phyloP scores from a whole-genome alignment of 495 filamentous ascomycete species.

The Darksidea phi region DNA sequence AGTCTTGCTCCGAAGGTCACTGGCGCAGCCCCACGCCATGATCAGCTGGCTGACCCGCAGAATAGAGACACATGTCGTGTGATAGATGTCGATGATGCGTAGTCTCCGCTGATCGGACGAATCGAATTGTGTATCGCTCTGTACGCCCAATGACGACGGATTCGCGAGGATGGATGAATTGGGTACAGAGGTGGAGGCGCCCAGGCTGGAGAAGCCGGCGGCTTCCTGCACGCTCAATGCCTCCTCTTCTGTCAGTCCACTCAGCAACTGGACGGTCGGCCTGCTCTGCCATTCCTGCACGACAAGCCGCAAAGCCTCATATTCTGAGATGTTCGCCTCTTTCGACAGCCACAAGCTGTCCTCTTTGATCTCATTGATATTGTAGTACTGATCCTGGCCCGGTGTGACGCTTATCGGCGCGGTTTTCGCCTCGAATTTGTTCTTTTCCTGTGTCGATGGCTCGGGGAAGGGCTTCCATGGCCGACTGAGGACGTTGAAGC shows the following conservation, averaged over 20 bases:
- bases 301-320: constrained; percentile 75
- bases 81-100: constrained; percentile 65
- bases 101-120: constrained; percentile 56
- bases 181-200: constrained; percentile 51
- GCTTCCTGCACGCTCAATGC: constrained; percentile 64
- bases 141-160: constrained; percentile 37
- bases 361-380: constrained; percentile 78
- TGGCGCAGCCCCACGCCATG: constrained; percentile 28
- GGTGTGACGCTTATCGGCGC: constrained; percentile 86
- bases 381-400: constrained; percentile 62
- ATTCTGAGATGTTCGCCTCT: constrained; percentile 71
- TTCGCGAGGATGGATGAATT: constrained; percentile 40
- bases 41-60: constrained; percentile 48
- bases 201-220: constrained; percentile 57
- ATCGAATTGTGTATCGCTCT: constrained; percentile 51
- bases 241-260: constrained; percentile 67
- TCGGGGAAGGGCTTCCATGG: constrained; percentile 62
- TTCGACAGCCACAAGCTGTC: constrained; percentile 85
- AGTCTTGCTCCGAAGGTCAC: constrained; percentile 4
- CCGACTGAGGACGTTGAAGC: constrained; percentile 62
- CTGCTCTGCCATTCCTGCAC: constrained; percentile 82
- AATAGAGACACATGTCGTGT: constrained; percentile 65
- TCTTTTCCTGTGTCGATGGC: constrained; percentile 59
- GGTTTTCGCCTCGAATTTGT: constrained; percentile 80
- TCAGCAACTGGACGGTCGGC: constrained; percentile 61